phyloP scores from a whole-genome alignment of 2,329 filamentous ascomycete genomes.

The Verticillium klebahnii region DNA sequence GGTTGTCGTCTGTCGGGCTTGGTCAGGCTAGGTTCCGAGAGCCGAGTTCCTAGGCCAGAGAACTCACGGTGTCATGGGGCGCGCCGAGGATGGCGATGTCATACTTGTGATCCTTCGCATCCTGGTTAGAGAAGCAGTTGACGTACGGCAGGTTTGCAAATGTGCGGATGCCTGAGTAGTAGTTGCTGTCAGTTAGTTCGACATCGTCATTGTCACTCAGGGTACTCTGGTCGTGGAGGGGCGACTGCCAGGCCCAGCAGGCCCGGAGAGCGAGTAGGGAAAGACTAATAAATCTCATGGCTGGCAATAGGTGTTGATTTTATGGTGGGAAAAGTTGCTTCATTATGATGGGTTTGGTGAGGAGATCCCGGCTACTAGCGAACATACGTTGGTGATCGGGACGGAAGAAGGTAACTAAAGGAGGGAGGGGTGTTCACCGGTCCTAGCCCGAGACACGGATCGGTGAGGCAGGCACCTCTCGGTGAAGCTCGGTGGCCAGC shows the following conservation, averaged over 20 bases:
- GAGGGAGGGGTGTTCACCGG: background rate
- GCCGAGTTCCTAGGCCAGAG: background rate
- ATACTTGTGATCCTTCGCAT: slow-evolving; percentile 7
- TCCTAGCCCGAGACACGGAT: background rate
- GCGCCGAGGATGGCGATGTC: slow-evolving; percentile 24
- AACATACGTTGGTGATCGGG: too few species aligned
- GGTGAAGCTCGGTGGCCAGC: background rate
- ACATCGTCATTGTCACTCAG: slow-evolving; percentile 6
- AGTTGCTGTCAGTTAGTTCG: slow-evolving; percentile 8
- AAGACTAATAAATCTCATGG: background rate
- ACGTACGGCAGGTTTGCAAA: slow-evolving; percentile 19
- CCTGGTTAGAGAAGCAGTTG: slow-evolving; percentile 18
- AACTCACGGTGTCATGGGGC: slow-evolving; percentile 21
- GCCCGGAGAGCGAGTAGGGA: background rate
- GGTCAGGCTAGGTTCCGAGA: background rate
- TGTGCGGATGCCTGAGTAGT: slow-evolving; percentile 14
- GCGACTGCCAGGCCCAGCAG: background rate
- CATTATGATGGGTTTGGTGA: too few species aligned
- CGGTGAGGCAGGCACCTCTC: background rate
- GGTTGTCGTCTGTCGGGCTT: slow-evolving; percentile 12
- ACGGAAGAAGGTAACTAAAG: too few species aligned
- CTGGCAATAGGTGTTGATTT: too few species aligned
- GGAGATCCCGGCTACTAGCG: too few species aligned
- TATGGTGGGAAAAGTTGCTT: too few species aligned
- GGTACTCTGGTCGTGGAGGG: background rate